Base-by-base conservation (phyloP, 768 basidiomycete genomes). In the Asterophora lycoperdoides region DNA sequence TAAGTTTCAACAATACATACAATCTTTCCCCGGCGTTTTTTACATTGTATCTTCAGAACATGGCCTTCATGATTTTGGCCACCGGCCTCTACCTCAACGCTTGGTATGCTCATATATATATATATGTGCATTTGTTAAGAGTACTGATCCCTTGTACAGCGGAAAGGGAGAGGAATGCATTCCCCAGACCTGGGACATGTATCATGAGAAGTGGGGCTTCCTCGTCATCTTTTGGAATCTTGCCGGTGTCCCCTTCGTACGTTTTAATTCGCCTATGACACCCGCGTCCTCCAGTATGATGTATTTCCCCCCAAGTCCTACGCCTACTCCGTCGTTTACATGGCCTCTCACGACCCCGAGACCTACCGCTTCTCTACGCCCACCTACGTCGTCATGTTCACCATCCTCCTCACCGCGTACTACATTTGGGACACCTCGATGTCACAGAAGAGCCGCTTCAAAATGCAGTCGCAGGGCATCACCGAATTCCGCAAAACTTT, bases 131-230 rank as follows among this genome's bases (percentile, higher is more conserved):
- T 1, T 11, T 5, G 5, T 52, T n/a, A 19, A 13, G 2, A 58
- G 48, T 56, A 51, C 48, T 47, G 46, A 51, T 26, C 4, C 18
- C 33, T 11, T 48, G 29, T 34, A 29, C 48, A 89, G 88, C 61
- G 89, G 80, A 52, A 96, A 96, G 66, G 93, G 88, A 35, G 93
- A 95, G 60, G 93, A 95, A 61, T 93, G 89, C 60, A 93, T 94
- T 53, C 91, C 92, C 5, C 91, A 95, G 67, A 94, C 93, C 2
- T 98, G 96, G 95, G 96, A 97, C 60, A 99, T 99, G 92, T 96
- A 85, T 74, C 91, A 95, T 59, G 95, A 99, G 64, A 99, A 99
- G 78, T 87, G 89, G 89, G 90, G 94, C 26, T 97, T 94, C 76
- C 86, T 97, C 81, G 86, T 97, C 55, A 96, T 96, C 63, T 97